Percentiles rank a stretch among this genome's conserved stretches.
Conservation (phyloP, 2,329 filamentous ascomycete genomes). For the Pseudocercospora ulei region DNA sequence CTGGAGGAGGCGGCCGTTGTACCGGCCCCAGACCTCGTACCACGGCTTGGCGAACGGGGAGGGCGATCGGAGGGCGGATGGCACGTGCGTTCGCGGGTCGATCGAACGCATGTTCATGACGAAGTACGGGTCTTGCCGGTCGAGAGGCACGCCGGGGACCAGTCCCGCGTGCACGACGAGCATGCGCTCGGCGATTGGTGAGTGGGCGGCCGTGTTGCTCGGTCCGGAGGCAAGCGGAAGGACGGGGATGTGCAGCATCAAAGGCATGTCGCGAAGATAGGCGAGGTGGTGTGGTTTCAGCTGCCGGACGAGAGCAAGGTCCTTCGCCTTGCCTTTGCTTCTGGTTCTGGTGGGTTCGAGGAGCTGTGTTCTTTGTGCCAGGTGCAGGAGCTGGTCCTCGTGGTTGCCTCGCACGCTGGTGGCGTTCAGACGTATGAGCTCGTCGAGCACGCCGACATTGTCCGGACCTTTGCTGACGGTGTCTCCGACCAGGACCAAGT, state of each 20-base stretch:
- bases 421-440: constrained; percentile 63
- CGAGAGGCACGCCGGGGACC: constrained; percentile 61
- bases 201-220: constrained; percentile 32
- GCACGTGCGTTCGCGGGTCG: constrained; percentile 52
- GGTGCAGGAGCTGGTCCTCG: constrained; percentile 71
- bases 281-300: constrained; percentile 29
- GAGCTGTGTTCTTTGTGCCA: constrained; percentile 21
- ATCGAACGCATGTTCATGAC: constrained; percentile 91
- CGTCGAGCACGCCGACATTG: constrained; percentile 63
- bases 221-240: constrained; percentile 25
- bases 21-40: constrained; percentile 32
- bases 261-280: constrained; percentile 32
- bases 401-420: constrained; percentile 85
- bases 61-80: constrained; percentile 37
- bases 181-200: constrained; percentile 54
- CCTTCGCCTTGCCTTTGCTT: constrained; percentile 26
- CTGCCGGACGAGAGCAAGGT: constrained; percentile 25
- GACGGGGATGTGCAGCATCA: constrained; percentile 34
- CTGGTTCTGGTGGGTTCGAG: constrained; percentile 8
- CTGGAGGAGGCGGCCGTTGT: constrained; percentile 28
- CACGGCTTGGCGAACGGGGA: constrained; percentile 27
- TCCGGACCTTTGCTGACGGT: constrained; percentile 81
- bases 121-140: constrained; percentile 63
- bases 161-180: constrained; percentile 79
- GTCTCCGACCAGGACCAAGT: constrained; percentile 67